These are phyloP conservation scores for Fistulifera solaris DNA, from an alignment of 108 stramenopile species.

Conservation along the genomic window DNA sequence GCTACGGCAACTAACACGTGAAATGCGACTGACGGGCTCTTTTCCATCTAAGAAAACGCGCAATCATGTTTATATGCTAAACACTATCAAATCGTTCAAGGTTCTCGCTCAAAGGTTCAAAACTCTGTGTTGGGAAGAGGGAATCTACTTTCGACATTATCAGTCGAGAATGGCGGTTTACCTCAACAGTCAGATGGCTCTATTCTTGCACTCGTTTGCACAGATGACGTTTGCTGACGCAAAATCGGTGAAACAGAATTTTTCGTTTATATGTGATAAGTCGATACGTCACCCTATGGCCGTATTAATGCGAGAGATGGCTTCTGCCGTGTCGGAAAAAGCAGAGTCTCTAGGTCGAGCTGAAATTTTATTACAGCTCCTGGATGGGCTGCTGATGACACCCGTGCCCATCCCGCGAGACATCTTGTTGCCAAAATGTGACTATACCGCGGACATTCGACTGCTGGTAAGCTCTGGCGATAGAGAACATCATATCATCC, in stretches of 20 bases:
- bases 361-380: slow-evolving; percentile 25
- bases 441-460: slow-evolving; percentile 16
- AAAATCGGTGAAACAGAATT: neutral
- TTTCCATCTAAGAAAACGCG: slow-evolving; percentile 33
- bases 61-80: slow-evolving; percentile 21
- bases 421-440: slow-evolving; percentile 9
- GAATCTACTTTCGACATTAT: slow-evolving; percentile 22
- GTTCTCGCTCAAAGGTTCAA: slow-evolving; percentile 19
- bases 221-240: slow-evolving; percentile 14
- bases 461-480: slow-evolving; percentile 8
- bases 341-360: slow-evolving; percentile 31
- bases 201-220: slow-evolving; percentile 14
- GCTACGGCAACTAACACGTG: slow-evolving; percentile 26
- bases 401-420: slow-evolving; percentile 34
- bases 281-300: neutral
- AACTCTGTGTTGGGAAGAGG: slow-evolving; percentile 21
- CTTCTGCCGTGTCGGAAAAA: neutral
- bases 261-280: slow-evolving; percentile 4
- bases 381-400: slow-evolving; percentile 30
- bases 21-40: slow-evolving; percentile 33
- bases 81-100: slow-evolving; percentile 14
- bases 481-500: slow-evolving; percentile 7
- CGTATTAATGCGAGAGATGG: neutral
- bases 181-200: slow-evolving; percentile 20
- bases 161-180: slow-evolving; percentile 28